Percentiles rank a stretch among this genome's conserved stretches.
These are phyloP conservation scores for Escallonia rubra DNA, from an alignment of 129 eudicot genomes.

Conservation along the genomic window DNA sequence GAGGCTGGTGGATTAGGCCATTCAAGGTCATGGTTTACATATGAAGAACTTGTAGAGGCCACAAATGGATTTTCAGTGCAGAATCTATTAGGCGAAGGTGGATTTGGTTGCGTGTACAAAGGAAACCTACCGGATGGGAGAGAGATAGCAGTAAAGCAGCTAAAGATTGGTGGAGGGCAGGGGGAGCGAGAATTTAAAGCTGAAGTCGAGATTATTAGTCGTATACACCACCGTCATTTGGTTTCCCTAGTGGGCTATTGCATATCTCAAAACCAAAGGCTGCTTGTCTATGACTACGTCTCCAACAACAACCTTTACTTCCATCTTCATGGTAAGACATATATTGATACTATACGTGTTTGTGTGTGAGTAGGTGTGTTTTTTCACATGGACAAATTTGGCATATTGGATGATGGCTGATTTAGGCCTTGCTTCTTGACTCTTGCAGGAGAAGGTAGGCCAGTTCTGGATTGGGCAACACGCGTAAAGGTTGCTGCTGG, in stretches of 20 bases:
- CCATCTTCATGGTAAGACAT: slow-evolving; percentile 80
- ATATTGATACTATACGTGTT: background rate
- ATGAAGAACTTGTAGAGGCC: slow-evolving; percentile 54
- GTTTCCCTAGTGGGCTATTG: slow-evolving; percentile 91
- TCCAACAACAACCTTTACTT: slow-evolving; percentile 78
- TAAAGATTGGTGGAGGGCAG: slow-evolving; percentile 84
- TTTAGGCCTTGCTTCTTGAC: background rate
- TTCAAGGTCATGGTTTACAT: slow-evolving; percentile 53
- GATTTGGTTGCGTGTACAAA: slow-evolving; percentile 84
- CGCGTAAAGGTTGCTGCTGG: slow-evolving; percentile 83
- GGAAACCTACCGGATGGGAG: slow-evolving; percentile 67
- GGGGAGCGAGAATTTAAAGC: slow-evolving; percentile 93
- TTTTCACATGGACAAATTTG: background rate
- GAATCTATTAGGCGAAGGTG: slow-evolving; percentile 83
- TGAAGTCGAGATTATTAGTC: slow-evolving; percentile 84
- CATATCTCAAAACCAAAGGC: slow-evolving; percentile 50
- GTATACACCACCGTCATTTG: slow-evolving; percentile 90
- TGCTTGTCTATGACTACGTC: slow-evolving; percentile 85
- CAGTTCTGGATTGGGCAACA: slow-evolving; percentile 66
- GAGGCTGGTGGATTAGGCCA: slow-evolving; percentile 46
- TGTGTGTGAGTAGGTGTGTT: background rate
- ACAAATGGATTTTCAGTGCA: slow-evolving; percentile 65
- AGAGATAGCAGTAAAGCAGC: slow-evolving; percentile 88
- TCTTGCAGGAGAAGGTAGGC: slow-evolving; percentile 55
- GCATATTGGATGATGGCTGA: background rate